phyloP scores from a whole-genome alignment of 257 asterid species.

The Scutellaria baicalensis region DNA sequence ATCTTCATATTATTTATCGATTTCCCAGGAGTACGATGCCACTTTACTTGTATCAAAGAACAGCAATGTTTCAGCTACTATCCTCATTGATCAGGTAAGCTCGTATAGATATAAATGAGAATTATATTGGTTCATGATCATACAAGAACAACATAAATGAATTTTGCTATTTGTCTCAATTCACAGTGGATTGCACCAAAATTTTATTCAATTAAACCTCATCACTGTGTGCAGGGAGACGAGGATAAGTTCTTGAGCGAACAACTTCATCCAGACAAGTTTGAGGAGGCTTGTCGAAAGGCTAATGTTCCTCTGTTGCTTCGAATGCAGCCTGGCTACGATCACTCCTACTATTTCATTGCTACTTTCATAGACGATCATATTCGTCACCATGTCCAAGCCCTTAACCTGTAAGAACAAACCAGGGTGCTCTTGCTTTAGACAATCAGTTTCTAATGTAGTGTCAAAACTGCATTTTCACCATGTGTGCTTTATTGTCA shows the following conservation, averaged over 20 bases:
- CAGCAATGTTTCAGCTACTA: slow-evolving; percentile 59
- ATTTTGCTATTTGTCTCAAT: no score
- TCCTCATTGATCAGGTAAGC: slow-evolving; percentile 91
- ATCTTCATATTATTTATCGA: background rate
- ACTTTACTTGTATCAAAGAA: slow-evolving; percentile 59
- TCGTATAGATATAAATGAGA: background rate
- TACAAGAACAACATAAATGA: no score
- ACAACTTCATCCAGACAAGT: slow-evolving; percentile 66
- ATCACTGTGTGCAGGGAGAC: slow-evolving; percentile 51
- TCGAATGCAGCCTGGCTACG: slow-evolving; percentile 85
- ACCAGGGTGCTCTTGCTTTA: background rate
- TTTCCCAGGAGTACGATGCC: slow-evolving; percentile 90
- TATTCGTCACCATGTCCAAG: slow-evolving; percentile 84
- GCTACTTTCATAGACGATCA: slow-evolving; percentile 87
- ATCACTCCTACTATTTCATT: slow-evolving; percentile 83
- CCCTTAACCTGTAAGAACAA: slow-evolving; percentile 42
- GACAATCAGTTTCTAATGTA: background rate
- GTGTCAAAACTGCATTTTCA: background rate
- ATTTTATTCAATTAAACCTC: no score
- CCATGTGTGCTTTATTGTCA: background rate
- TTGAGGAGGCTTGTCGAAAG: slow-evolving; percentile 75
- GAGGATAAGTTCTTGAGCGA: slow-evolving; percentile 67
- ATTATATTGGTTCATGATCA: background rate
- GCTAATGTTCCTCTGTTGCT: slow-evolving; percentile 53
- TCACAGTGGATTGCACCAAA: no score